Percentiles rank a stretch among this genome's conserved stretches.
Evolutionary conservation across 2,329 filamentous ascomycete genomes (phyloP).

Genomic region (Aspergillus pseudoterreus): DNA sequence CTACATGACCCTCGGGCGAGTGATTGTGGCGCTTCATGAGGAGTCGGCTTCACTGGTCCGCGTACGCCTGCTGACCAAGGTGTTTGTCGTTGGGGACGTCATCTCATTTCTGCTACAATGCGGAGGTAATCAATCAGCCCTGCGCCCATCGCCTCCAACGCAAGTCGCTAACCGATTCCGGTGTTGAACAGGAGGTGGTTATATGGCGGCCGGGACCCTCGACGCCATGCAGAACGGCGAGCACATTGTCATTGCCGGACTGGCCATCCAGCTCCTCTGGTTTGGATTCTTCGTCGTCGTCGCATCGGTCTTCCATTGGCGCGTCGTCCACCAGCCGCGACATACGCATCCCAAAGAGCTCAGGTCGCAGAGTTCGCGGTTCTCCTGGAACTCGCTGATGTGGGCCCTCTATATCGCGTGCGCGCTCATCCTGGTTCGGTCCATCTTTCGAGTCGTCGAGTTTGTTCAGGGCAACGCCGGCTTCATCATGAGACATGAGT

Average conservation of each 20-base stretch:
- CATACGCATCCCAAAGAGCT: not conserved
- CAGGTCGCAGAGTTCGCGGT: not conserved
- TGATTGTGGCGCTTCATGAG: constrained; percentile 19
- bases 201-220: constrained; percentile 22
- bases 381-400: constrained; percentile 14
- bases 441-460: constrained; percentile 31
- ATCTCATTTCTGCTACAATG: constrained; percentile 27
- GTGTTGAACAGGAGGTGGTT: constrained; percentile 22
- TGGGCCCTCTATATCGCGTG: constrained; percentile 23
- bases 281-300: constrained; percentile 56
- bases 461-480: constrained; percentile 30
- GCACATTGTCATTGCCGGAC: constrained; percentile 52
- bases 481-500: constrained; percentile 27
- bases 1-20: constrained; percentile 28
- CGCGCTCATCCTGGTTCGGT: constrained; percentile 28
- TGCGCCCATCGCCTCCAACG: no score
- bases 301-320: constrained; percentile 49
- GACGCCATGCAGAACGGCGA: constrained; percentile 17
- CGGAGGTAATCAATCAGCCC: constrained; percentile 13
- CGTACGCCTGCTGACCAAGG: constrained; percentile 24
- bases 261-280: constrained; percentile 56
- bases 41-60: constrained; percentile 20
- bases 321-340: constrained; percentile 25
- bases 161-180: not conserved
- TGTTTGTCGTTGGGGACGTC: constrained; percentile 28